Evolutionary conservation across 2,329 filamentous ascomycete species (phyloP).

Genomic region (Cyphellophora europaea): DNA sequence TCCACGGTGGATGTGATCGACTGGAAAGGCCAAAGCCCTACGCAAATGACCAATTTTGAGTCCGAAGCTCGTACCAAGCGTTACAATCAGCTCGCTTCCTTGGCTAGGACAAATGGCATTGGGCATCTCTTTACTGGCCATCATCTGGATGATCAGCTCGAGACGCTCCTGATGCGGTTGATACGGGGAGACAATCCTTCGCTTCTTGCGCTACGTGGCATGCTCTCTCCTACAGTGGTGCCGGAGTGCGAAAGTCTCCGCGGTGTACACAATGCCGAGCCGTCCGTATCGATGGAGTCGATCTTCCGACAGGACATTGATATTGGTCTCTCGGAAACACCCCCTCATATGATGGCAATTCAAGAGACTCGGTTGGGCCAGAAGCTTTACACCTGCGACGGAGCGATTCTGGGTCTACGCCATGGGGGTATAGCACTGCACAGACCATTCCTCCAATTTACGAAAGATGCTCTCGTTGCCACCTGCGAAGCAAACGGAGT

Average conservation of each 20-base stretch:
- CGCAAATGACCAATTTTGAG: constrained; percentile 59
- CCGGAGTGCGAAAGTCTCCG: background rate
- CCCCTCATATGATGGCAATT: no score
- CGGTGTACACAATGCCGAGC: background rate
- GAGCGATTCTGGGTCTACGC: background rate
- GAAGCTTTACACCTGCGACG: background rate
- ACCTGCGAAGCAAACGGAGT: constrained; percentile 63
- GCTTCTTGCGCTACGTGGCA: constrained; percentile 14
- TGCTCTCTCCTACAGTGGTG: constrained; percentile 1
- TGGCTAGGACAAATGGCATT: constrained; percentile 45
- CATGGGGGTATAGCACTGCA: constrained; percentile 50
- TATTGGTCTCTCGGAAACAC: no score
- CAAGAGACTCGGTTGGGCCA: background rate
- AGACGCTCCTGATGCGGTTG: constrained; percentile 77
- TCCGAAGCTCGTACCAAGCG: constrained; percentile 63
- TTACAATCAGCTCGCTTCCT: constrained; percentile 59
- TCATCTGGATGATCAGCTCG: constrained; percentile 82
- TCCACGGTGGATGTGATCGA: constrained; percentile 42
- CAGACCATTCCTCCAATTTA: constrained; percentile 60
- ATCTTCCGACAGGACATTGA: no score
- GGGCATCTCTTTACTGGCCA: constrained; percentile 67
- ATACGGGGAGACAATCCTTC: constrained; percentile 7
- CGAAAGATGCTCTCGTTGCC: constrained; percentile 37
- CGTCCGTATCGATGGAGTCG: no score
- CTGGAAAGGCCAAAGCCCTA: constrained; percentile 30